Base-by-base conservation (phyloP, 306 rosid species). In the Cucurbita maxima region DNA sequence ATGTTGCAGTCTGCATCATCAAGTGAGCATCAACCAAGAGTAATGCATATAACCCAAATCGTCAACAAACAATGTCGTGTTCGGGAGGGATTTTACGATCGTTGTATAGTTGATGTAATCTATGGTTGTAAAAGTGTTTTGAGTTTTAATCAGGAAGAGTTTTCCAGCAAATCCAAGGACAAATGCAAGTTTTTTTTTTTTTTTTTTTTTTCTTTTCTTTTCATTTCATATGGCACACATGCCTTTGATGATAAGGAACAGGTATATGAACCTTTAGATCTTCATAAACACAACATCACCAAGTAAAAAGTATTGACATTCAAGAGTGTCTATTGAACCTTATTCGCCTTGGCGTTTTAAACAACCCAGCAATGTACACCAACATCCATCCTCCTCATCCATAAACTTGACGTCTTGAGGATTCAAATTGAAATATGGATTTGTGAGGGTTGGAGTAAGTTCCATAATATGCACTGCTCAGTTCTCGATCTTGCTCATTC, bases 401-500 rank as follows among this genome's bases (percentile, higher is more conserved):
- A 60, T 53, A 78, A 53, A 76, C 56, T 77, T 83, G 84, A 77
- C 80, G 79, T 83, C 93, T 76, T 62, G 86, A 66, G 12, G 73
- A 48, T 67, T 67, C 56, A 44, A 67, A 41, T 6, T 67, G 40
- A 80, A 86, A 84, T 83, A 80, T 34, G 58, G 86, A 73, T 30
- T 75, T 68, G 54, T 81, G 70, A 61, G 79, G 79, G 67, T 54
- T 84, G 59, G 87, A 47, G 58, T 69, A 86, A 81, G 90, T 84
- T 72, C 89, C 90, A 80, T 82, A 86, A 14, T 72, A 77, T 74
- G 81, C 81, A 68, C 79, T 79, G 6, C 78, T 87, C 71, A 80
- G 79, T 25, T 88, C 53, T 41, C 2, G 81, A 73, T 82, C 87
- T 30, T 83, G 90, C 59, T 77, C 90, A 16, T 61, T 57, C 77